These are phyloP conservation scores for Tolypocladium tundrense DNA, from an alignment of 2,329 filamentous ascomycete species.

Conservation along the genomic window DNA sequence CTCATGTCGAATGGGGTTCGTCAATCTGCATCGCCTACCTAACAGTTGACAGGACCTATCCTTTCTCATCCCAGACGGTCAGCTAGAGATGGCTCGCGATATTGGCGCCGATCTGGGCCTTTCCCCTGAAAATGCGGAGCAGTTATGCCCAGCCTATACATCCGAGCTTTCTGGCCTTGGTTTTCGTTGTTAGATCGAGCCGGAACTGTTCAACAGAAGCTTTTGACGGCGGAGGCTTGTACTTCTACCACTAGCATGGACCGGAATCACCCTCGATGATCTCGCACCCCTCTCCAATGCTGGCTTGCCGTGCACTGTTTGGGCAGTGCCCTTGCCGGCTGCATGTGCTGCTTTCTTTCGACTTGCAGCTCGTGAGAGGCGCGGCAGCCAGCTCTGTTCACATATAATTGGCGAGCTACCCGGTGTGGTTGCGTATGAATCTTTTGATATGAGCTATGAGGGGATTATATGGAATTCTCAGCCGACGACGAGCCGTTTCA, in stretches of 20 bases:
- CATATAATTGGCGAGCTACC: not conserved
- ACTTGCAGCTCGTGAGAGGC: not conserved
- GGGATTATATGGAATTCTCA: not conserved
- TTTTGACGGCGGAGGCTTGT: not conserved
- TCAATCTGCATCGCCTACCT: not conserved
- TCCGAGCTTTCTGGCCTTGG: not conserved
- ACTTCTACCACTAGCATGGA: constrained; percentile 1
- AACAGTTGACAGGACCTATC: not conserved
- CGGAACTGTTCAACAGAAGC: not conserved
- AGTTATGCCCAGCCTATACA: not conserved
- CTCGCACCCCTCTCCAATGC: not conserved
- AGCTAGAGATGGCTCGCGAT: not conserved
- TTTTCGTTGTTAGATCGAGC: not conserved
- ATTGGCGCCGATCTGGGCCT: not conserved
- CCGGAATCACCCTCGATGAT: not conserved
- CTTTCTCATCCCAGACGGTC: not conserved
- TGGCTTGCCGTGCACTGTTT: not conserved
- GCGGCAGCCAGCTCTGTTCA: not conserved
- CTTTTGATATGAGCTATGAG: not conserved
- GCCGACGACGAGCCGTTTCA: not conserved
- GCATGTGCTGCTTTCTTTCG: not conserved
- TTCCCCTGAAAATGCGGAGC: not conserved
- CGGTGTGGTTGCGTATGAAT: not conserved
- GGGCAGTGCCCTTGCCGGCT: not conserved
- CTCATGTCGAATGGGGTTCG: too few relatives aligned